Percentiles rank a stretch among this genome's conserved stretches.
phyloP scores from a whole-genome alignment of 1,284 basidiomycete species.

The Clitocybe nebularis region DNA sequence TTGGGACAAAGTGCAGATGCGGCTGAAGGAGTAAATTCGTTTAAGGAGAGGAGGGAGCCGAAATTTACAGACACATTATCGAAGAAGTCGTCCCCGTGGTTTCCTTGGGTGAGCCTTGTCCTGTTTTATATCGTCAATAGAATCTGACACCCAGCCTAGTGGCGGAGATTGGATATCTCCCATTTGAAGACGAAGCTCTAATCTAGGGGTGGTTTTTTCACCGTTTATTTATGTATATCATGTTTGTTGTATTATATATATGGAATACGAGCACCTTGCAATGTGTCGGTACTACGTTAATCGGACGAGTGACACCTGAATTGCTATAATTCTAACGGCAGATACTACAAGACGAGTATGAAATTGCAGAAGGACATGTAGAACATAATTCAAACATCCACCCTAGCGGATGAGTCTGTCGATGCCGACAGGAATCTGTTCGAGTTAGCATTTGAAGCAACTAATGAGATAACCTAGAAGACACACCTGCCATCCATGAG shows the following conservation, averaged over 20 bases:
- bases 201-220: background rate
- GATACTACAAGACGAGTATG: background rate
- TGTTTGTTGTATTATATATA: too few relatives aligned
- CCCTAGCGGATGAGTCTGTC: constrained; percentile 26
- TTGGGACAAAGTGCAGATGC: constrained; percentile 38
- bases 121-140: background rate
- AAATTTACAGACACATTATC: constrained; percentile 43
- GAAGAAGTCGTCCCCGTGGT: constrained; percentile 35
- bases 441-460: background rate
- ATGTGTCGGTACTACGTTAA: too few relatives aligned
- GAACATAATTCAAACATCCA: background rate
- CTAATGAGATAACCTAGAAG: too few relatives aligned
- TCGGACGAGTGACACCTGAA: too few relatives aligned
- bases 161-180: constrained; percentile 33
- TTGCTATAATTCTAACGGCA: background rate
- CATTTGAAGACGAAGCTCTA: constrained; percentile 34
- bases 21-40: constrained; percentile 44
- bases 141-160: constrained; percentile 23
- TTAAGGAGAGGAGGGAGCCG: constrained; percentile 42
- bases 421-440: constrained; percentile 29
- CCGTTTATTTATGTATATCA: too few relatives aligned
- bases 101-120: constrained; percentile 44
- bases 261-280: too few relatives aligned
- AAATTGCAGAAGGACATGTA: background rate
- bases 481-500: constrained; percentile 56